Percentiles rank a stretch among this genome's conserved stretches.
Evolutionary conservation across 78 protist genomes (phyloP).

Genomic region (Isochrysis galbana): DNA sequence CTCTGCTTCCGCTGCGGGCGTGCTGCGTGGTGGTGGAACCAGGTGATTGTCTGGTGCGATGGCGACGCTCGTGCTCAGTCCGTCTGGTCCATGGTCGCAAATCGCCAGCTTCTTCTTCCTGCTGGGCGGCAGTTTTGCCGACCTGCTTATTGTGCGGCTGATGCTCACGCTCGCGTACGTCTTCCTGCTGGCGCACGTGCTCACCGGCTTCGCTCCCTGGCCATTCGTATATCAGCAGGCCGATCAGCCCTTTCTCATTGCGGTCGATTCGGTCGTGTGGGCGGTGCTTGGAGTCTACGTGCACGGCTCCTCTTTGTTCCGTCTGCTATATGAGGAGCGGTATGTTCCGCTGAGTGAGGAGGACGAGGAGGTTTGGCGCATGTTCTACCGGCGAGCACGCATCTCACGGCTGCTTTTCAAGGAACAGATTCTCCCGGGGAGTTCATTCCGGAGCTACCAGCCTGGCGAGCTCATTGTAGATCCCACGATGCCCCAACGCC

Average conservation of each 20-base stretch:
- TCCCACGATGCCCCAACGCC: neutral
- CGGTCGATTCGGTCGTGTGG: neutral
- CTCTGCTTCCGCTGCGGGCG: too few relatives aligned
- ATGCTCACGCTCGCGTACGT: neutral
- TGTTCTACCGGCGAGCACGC: slow-evolving; percentile 21
- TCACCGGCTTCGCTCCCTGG: neutral
- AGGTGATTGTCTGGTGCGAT: too few relatives aligned
- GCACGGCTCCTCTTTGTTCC: neutral
- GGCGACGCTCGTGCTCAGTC: too few relatives aligned
- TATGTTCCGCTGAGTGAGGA: neutral
- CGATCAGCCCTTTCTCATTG: neutral
- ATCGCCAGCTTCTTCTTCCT: neutral
- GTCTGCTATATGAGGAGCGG: neutral
- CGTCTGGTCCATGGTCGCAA: too few relatives aligned
- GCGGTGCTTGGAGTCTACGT: neutral
- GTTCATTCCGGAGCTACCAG: neutral
- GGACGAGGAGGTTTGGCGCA: neutral
- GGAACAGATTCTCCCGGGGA: neutral
- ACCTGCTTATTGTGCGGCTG: neutral
- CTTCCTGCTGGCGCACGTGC: neutral
- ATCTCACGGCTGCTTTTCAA: neutral
- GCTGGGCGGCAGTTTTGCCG: neutral
- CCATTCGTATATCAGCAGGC: neutral
- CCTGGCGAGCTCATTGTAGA: neutral
- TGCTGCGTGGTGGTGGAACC: too few relatives aligned